Conservation (phyloP, 2,329 filamentous ascomycete genomes). For the Neonectria punicea region DNA sequence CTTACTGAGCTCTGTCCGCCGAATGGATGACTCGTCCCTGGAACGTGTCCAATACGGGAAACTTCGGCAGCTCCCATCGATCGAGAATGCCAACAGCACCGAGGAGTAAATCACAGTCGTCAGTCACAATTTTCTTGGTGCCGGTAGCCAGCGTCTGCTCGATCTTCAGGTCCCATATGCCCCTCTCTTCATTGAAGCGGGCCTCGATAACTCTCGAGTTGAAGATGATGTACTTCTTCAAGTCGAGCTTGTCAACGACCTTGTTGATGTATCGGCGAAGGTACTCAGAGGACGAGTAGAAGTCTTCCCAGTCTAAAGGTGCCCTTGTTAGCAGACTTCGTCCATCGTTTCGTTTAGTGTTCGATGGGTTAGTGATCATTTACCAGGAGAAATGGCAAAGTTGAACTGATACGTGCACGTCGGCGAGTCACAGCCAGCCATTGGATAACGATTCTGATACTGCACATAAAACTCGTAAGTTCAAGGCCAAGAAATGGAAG, state of each 20-base stretch:
- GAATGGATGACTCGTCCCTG: conserved; percentile 3
- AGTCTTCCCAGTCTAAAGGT: too few relatives aligned
- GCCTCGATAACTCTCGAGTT: neutral
- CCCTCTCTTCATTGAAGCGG: neutral
- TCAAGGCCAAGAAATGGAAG: too few relatives aligned
- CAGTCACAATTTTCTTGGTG: neutral
- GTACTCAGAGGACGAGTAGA: too few relatives aligned
- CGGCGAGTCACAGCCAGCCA: too few relatives aligned
- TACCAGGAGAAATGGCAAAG: too few relatives aligned
- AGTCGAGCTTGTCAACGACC: neutral
- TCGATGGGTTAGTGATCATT: too few relatives aligned
- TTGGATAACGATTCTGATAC: too few relatives aligned
- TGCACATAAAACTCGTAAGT: too few relatives aligned
- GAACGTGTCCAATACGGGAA: neutral
- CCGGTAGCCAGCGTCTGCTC: neutral
- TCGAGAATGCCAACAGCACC: conserved; percentile 1
- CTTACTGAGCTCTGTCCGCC: neutral
- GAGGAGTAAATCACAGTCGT: neutral
- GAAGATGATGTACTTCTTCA: conserved; percentile 7
- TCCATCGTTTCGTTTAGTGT: too few relatives aligned
- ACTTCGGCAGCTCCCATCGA: conserved; percentile 2
- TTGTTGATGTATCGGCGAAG: too few relatives aligned
- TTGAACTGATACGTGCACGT: too few relatives aligned
- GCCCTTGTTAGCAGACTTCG: too few relatives aligned
- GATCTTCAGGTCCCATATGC: neutral